Evolutionary conservation across 441 rosid species (phyloP).

Genomic region (Eruca vesicaria): DNA sequence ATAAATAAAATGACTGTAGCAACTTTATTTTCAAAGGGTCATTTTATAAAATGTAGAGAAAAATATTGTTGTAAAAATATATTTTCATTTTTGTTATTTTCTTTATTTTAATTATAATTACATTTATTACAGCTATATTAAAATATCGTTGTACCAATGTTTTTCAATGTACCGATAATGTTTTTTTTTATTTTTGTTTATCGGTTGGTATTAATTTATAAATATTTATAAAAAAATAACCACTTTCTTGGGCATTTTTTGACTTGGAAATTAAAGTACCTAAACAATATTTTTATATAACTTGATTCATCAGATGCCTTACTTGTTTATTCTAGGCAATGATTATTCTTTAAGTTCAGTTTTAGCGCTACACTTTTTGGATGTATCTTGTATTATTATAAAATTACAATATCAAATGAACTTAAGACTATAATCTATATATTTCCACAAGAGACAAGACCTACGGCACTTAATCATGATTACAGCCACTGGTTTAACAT

Average conservation of each 20-base stretch:
- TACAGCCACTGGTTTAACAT: conserved; percentile 18
- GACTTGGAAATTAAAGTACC: conserved; percentile 11
- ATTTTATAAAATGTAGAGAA: too few relatives aligned
- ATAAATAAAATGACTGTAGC: too few relatives aligned
- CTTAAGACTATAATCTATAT: background rate
- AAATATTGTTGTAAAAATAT: too few relatives aligned
- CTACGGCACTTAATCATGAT: conserved; percentile 28
- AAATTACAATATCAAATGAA: background rate
- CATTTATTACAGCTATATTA: too few relatives aligned
- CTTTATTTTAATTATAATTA: too few relatives aligned
- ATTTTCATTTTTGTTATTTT: too few relatives aligned
- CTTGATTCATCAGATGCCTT: background rate
- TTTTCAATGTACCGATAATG: too few relatives aligned
- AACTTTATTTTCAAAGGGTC: too few relatives aligned
- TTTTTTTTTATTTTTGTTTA: too few relatives aligned
- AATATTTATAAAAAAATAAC: background rate
- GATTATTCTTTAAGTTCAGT: conserved; percentile 28
- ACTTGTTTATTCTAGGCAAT: background rate
- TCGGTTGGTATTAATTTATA: too few relatives aligned
- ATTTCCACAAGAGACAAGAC: conserved; percentile 24
- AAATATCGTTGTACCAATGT: too few relatives aligned
- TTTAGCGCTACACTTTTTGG: conserved; percentile 15
- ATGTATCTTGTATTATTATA: background rate
- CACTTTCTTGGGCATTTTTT: background rate
- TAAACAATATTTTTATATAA: conserved; percentile 1